Conservation (phyloP, 805 yeast genomes). For the Schizosaccharomyces pombe region ASM294v3 CU329670.1:2457501-2458000, state of each 20-base stretch:
- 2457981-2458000: conserved; percentile 93
- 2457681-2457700: conserved; percentile 71
- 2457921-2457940: conserved; percentile 92
- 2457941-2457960: conserved; percentile 98
- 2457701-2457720: conserved; percentile 88
- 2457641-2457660: no score
- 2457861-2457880: conserved; percentile 83
- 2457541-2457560: no score
- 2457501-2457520: no score
- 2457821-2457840: conserved; percentile 98
- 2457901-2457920: conserved; percentile 73
- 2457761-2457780: conserved; percentile 56
- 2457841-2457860: conserved; percentile 67
- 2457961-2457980: conserved; percentile 96
- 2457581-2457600: no score
- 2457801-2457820: conserved; percentile 86
- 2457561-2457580: no score
- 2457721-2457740: conserved; percentile 97
- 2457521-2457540: no score
- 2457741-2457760: conserved; percentile 73
- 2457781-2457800: conserved; percentile 74
- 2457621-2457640: no score
- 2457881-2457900: conserved; percentile 86
- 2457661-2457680: conserved; percentile 91
- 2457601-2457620: no score